A percentile compares a stretch with the other conserved stretches of the same genome.
phyloP scores from a whole-genome alignment of 768 basidiomycete species.

The Butyriboletus loyo region DNA sequence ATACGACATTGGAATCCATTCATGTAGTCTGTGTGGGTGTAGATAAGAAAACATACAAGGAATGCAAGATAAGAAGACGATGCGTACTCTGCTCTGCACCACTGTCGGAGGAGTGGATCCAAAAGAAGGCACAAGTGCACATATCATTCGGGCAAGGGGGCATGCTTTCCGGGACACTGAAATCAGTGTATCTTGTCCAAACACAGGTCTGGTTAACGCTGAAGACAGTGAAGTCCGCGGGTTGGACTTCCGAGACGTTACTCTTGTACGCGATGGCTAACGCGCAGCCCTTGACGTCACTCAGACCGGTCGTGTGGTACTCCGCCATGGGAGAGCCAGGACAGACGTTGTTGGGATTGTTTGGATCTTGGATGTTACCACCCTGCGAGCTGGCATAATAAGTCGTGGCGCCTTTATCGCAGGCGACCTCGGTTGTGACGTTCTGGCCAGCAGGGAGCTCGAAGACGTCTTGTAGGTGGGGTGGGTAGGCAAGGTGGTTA shows the following conservation, averaged over 20 bases:
- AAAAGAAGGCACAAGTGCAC: conserved; percentile 72
- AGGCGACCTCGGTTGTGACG: conserved; percentile 52
- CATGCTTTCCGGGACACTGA: conserved; percentile 63
- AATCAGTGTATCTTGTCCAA: conserved; percentile 67
- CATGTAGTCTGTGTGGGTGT: conserved; percentile 54
- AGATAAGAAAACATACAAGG: background rate
- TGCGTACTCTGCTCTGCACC: conserved; percentile 62
- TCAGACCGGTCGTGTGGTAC: conserved; percentile 54
- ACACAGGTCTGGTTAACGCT: conserved; percentile 76
- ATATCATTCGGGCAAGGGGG: conserved; percentile 62
- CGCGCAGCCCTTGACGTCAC: conserved; percentile 60
- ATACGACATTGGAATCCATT: conserved; percentile 70
- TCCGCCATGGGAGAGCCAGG: conserved; percentile 41
- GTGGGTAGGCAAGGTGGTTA: conserved; percentile 54
- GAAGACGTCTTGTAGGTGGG: conserved; percentile 54
- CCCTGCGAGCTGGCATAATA: conserved; percentile 52
- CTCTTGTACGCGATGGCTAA: conserved; percentile 77
- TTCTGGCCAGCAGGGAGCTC: conserved; percentile 56
- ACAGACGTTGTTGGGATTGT: conserved; percentile 51
- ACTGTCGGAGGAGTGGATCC: conserved; percentile 62
- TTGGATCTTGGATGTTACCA: conserved; percentile 47
- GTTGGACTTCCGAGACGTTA: conserved; percentile 52
- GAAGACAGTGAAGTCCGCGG: conserved; percentile 70
- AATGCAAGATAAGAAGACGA: background rate
- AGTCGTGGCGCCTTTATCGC: conserved; percentile 61